These are phyloP conservation scores for Lepiota brunneoincarnata DNA, from an alignment of 768 basidiomycete genomes.

Conservation along the genomic window DNA sequence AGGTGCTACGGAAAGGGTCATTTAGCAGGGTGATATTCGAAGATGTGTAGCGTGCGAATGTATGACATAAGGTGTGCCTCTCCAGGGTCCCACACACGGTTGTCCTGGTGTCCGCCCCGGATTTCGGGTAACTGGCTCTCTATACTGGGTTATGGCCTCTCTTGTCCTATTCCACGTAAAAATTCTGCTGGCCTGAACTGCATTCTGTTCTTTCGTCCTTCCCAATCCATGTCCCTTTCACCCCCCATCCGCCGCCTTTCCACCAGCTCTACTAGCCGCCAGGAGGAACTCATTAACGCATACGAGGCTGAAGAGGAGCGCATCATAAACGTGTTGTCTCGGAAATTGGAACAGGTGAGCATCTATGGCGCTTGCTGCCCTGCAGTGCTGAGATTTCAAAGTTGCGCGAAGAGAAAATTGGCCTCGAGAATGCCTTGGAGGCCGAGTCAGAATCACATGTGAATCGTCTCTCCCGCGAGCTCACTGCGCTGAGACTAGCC, in stretches of 20 bases:
- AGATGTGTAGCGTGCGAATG: background rate
- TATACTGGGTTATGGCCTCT: conserved; percentile 9
- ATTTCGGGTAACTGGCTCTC: conserved; percentile 6
- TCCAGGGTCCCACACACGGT: conserved; percentile 5
- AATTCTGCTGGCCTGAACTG: background rate
- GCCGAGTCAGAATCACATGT: conserved; percentile 87
- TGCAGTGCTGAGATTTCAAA: conserved; percentile 22
- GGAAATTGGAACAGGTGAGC: conserved; percentile 80
- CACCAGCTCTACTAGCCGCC: conserved; percentile 45
- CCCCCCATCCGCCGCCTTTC: conserved; percentile 63
- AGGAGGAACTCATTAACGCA: conserved; percentile 81
- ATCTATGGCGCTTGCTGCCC: background rate
- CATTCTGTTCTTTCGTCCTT: background rate
- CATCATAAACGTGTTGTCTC: conserved; percentile 77
- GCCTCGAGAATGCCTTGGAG: conserved; percentile 77
- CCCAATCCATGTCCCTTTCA: conserved; percentile 37
- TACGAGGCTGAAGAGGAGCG: conserved; percentile 91
- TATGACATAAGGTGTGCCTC: background rate
- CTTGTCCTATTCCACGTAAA: conserved; percentile 22
- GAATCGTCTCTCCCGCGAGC: conserved; percentile 68
- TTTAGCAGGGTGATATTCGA: background rate
- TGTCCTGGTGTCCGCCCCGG: conserved; percentile 7
- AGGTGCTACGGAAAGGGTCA: background rate
- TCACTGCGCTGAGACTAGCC: conserved; percentile 58
- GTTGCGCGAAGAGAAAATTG: conserved; percentile 84